Conservation (phyloP, 495 filamentous ascomycete species). For the Penicillium coffeae region DNA sequence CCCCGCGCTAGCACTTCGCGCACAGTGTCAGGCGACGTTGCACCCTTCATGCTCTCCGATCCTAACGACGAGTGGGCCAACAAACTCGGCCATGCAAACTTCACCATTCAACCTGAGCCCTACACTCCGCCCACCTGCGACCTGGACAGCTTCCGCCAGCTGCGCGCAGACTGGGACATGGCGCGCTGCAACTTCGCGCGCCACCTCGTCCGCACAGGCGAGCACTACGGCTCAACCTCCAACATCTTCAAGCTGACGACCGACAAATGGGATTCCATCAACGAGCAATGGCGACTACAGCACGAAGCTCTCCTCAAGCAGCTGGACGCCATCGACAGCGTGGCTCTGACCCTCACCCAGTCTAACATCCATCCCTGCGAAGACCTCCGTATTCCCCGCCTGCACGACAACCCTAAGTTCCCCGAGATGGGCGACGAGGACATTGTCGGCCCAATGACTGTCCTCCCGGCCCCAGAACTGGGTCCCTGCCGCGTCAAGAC, state of each 20-base stretch:
- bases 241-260: conserved; percentile 79
- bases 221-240: conserved; percentile 81
- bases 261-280: conserved; percentile 78
- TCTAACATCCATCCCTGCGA: conserved; percentile 40
- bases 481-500: conserved; percentile 30
- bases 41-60: conserved; percentile 57
- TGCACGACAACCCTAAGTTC: conserved; percentile 75
- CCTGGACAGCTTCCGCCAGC: conserved; percentile 56
- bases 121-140: conserved; percentile 63
- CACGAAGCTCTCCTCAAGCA: conserved; percentile 58
- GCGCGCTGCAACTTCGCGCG: conserved; percentile 78
- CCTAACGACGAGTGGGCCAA: conserved; percentile 75
- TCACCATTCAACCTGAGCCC: conserved; percentile 78
- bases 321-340: conserved; percentile 30
- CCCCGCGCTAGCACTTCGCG: conserved; percentile 42
- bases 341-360: conserved; percentile 38
- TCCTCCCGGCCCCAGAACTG: conserved; percentile 32
- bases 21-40: conserved; percentile 53
- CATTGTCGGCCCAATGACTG: conserved; percentile 86
- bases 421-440: conserved; percentile 82
- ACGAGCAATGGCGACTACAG: conserved; percentile 63
- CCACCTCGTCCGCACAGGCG: conserved; percentile 77
- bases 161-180: conserved; percentile 75
- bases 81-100: conserved; percentile 86
- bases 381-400: conserved; percentile 56